A percentile compares a stretch with the other conserved stretches of the same genome.
phyloP scores from a whole-genome alignment of 2,329 filamentous ascomycete species.

The Colletotrichum costaricense region DNA sequence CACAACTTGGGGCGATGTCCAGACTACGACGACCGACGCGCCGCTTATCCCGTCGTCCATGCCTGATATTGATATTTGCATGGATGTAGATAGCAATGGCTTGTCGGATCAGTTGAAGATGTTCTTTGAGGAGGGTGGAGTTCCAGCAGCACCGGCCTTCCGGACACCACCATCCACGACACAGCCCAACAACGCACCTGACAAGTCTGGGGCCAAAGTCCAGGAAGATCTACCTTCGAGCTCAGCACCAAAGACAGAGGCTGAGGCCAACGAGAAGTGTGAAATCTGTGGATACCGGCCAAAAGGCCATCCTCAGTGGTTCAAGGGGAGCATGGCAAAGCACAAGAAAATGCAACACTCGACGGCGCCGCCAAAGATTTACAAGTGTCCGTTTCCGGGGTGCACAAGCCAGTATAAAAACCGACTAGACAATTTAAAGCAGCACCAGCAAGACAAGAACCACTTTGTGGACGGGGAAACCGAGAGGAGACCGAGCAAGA shows the following conservation, averaged over 20 bases:
- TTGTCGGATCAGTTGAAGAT: neutral
- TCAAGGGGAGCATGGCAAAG: constrained; percentile 68
- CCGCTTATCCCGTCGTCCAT: neutral
- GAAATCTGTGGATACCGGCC: constrained; percentile 66
- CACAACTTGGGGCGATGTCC: neutral
- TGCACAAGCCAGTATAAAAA: constrained; percentile 68
- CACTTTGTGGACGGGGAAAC: constrained; percentile 61
- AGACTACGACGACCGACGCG: neutral
- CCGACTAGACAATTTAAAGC: constrained; percentile 64
- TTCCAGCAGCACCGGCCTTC: neutral
- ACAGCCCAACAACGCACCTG: neutral
- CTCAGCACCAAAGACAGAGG: constrained; percentile 49
- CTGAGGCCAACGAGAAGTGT: constrained; percentile 59
- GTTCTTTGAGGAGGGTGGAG: neutral
- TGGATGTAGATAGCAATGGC: neutral
- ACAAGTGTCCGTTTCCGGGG: constrained; percentile 63
- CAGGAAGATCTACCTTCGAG: constrained; percentile 14
- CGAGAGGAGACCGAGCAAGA: constrained; percentile 55
- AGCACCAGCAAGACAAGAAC: constrained; percentile 67
- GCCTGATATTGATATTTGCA: neutral
- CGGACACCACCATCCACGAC: neutral
- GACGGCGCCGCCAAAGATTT: constrained; percentile 60
- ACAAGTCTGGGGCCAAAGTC: neutral
- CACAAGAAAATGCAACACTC: constrained; percentile 67
- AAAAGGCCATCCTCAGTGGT: constrained; percentile 68